A percentile compares a stretch with the other conserved stretches of the same genome.
Evolutionary conservation across 2,329 filamentous ascomycete species (phyloP).

Genomic region (Leptographium radiaticola): DNA sequence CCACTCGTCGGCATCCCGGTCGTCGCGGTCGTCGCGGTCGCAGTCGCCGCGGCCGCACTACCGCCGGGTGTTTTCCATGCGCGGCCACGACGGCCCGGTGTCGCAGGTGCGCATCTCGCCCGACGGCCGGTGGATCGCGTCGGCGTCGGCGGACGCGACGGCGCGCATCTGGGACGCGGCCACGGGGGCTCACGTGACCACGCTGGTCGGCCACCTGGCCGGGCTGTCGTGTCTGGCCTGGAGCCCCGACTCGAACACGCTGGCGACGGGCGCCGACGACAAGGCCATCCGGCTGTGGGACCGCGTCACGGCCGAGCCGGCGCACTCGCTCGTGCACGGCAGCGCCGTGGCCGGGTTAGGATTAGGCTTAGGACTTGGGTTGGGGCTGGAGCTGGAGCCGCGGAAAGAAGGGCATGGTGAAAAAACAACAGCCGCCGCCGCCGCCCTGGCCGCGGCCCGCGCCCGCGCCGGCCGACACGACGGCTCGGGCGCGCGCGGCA

Average conservation of each 20-base stretch:
- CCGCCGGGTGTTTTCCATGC: constrained; percentile 54
- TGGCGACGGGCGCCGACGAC: constrained; percentile 90
- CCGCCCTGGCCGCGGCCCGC: constrained; percentile 1
- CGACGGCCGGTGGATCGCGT: constrained; percentile 80
- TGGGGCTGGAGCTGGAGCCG: background rate
- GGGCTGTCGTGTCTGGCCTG: constrained; percentile 90
- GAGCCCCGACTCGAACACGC: constrained; percentile 75
- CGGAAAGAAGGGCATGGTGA: no score
- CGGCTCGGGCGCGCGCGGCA: constrained; percentile 15
- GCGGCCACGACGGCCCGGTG: constrained; percentile 66
- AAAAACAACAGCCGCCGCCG: no score
- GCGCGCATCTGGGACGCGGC: constrained; percentile 81
- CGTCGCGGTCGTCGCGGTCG: constrained; percentile 16
- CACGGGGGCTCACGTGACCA: constrained; percentile 71
- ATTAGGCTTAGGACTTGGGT: no score
- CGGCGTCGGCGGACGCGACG: constrained; percentile 76
- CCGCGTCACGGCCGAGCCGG: constrained; percentile 38
- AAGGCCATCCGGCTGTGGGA: constrained; percentile 95
- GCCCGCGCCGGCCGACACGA: constrained; percentile 3
- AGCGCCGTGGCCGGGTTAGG: no score
- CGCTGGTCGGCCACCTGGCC: constrained; percentile 83
- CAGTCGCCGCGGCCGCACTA: constrained; percentile 52
- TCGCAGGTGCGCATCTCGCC: constrained; percentile 85
- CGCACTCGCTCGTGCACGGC: constrained; percentile 16
- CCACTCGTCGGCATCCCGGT: constrained; percentile 5